Base-by-base conservation (phyloP, 345 rosid genomes). In the Geranium brycei region DNA sequence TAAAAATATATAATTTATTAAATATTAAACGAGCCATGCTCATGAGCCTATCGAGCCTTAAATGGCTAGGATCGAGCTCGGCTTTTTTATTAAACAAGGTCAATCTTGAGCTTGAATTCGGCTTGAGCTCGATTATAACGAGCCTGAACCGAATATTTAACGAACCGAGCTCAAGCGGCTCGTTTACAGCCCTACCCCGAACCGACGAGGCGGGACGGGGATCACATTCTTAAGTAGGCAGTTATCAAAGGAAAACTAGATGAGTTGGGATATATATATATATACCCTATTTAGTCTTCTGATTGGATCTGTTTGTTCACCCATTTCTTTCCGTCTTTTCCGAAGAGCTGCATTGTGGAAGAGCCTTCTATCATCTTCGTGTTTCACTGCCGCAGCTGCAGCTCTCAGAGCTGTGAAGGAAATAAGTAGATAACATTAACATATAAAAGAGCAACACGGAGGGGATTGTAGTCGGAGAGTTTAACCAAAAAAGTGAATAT, bases 271-370 rank as follows among this genome's bases (percentile, higher is more conserved):
- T 59, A 64, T 81, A 83, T 23, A 15, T 59, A 64, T 81, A 83
- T 23, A 23, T 23, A 23, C 82, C 89, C 74, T 77, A 74, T 77
- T 71, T 59, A 66, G 75, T 78, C 81, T 83, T 80, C 87, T 92
- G 12, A 74, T 75, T 68, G 79, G 58, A 81, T 87, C 91, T 74
- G 78, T 64, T 67, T 86, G 96, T 61, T 89, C 93, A 65, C 86
- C 87, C 82, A 87, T 78, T 75, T 87, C 98, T 78, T 89, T 92
- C 79, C 97, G 82, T 69, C 95, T 91, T 77, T 89, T 92, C 61
- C 98, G 85, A 62, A 86, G 84, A 68, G 96, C 74, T 62, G 97
- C 91, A 70, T 92, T 92, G 71, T 87, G 95, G 76, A 92, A 89
- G 61, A 89, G 82, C 78, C 96, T 78, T 66, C 90, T 81, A 66